A percentile compares a stretch with the other conserved stretches of the same genome.
Evolutionary conservation across 2,329 filamentous ascomycete species (phyloP).

Genomic region (Coccinonectria pachysandricola): DNA sequence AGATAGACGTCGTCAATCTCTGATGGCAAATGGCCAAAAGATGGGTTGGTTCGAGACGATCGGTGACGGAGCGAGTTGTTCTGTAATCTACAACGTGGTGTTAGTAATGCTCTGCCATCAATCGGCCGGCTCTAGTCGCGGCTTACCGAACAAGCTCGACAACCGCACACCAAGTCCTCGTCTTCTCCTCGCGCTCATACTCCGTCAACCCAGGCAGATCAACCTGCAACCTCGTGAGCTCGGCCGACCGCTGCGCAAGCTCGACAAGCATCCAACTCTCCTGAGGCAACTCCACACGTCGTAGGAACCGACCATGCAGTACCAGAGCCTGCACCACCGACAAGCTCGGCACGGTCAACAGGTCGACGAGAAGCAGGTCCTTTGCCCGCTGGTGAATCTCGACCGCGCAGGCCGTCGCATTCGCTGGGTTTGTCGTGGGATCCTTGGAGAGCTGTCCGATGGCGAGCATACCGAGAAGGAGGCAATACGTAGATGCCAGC

Average conservation of each 20-base stretch:
- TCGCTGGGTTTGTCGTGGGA: slow-evolving; percentile 2
- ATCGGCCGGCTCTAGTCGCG: fast-evolving
- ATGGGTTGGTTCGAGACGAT: slow-evolving; percentile 1
- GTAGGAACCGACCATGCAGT: slow-evolving; percentile 15
- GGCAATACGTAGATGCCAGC: slow-evolving; percentile 14
- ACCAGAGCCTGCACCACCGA: slow-evolving; percentile 16
- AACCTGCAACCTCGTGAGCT: slow-evolving; percentile 14
- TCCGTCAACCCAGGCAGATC: slow-evolving; percentile 13
- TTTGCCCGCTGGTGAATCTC: slow-evolving; percentile 17
- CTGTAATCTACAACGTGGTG: slow-evolving; percentile 7
- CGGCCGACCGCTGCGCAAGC: slow-evolving; percentile 15
- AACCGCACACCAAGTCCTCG: slow-evolving; percentile 18
- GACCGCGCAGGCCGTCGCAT: slow-evolving; percentile 6
- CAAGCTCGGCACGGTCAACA: slow-evolving; percentile 12
- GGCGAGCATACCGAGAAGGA: slow-evolving; percentile 17
- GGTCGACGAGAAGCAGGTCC: slow-evolving; percentile 12
- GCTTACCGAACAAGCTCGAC: slow-evolving; percentile 11
- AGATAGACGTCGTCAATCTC: slow-evolving; percentile 17
- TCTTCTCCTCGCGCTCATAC: slow-evolving; percentile 13
- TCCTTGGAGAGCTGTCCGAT: slow-evolving; percentile 14
- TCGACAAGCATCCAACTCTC: slow-evolving; percentile 17
- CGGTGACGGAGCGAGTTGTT: slow-evolving; percentile 9
- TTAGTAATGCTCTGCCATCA: neutral
- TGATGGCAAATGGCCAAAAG: slow-evolving; percentile 10
- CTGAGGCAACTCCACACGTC: slow-evolving; percentile 8